These are phyloP conservation scores for Priceomyces haplophilus DNA, from an alignment of 805 yeast species.

Conservation along the genomic window DNA sequence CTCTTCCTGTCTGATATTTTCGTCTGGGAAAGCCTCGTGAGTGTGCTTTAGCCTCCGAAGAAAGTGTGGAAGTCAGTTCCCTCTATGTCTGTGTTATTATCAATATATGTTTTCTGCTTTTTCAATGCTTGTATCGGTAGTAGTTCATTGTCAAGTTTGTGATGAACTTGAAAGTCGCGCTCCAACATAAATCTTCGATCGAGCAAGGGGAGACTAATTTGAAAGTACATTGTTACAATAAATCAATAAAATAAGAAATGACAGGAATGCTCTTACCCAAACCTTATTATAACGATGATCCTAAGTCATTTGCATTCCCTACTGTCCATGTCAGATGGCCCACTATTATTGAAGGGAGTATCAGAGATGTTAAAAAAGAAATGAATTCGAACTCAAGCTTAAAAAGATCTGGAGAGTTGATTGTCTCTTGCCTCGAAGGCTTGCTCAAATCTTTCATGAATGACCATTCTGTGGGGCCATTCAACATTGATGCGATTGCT, in stretches of 20 bases:
- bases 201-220: too few species aligned
- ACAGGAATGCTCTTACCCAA: conserved; percentile 31
- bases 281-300: conserved; percentile 63
- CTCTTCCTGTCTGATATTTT: not conserved
- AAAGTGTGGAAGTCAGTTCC: not conserved
- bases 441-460: conserved; percentile 44
- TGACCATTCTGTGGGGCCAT: conserved; percentile 30
- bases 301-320: conserved; percentile 74
- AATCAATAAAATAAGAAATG: too few species aligned
- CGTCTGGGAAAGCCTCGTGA: not conserved
- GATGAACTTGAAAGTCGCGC: too few species aligned
- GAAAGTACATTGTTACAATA: too few species aligned
- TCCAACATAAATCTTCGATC: not conserved
- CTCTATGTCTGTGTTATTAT: not conserved
- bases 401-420: conserved; percentile 45
- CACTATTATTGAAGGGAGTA: conserved; percentile 63
- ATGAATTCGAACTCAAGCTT: conserved; percentile 21
- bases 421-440: conserved; percentile 39
- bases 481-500: conserved; percentile 30
- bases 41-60: not conserved
- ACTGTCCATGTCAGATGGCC: conserved; percentile 89
- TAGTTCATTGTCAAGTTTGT: too few species aligned
- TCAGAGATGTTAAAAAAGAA: conserved; percentile 56
- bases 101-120: not conserved
- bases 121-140: too few species aligned